Percentiles rank a stretch among this genome's conserved stretches.
phyloP scores from a whole-genome alignment of 2,329 filamentous ascomycete species.

The Camptophora hylomeconis region DNA sequence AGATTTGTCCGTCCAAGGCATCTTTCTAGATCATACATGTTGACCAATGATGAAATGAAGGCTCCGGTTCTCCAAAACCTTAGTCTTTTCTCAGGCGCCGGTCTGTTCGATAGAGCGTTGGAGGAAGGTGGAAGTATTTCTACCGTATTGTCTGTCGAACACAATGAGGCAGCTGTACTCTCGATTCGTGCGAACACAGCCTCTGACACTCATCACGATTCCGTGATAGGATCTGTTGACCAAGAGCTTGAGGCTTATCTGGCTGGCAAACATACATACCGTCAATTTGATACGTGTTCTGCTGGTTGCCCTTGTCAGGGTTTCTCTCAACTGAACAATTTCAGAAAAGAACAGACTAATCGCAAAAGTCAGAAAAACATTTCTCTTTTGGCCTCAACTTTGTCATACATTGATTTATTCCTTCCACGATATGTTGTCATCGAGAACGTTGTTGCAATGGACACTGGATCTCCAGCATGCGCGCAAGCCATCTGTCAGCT shows the following conservation, averaged over 20 bases:
- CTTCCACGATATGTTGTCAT: conserved; percentile 61
- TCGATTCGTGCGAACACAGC: conserved; percentile 57
- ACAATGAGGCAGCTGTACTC: conserved; percentile 49
- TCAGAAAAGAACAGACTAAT: no score
- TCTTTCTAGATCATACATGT: no score
- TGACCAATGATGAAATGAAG: no score
- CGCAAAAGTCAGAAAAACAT: conserved; percentile 54
- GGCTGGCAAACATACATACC: conserved; percentile 41
- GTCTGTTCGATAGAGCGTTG: conserved; percentile 63
- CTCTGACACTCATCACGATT: conserved; percentile 22
- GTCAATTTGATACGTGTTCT: conserved; percentile 54
- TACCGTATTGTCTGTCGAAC: conserved; percentile 58
- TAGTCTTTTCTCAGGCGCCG: conserved; percentile 66
- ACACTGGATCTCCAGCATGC: conserved; percentile 44
- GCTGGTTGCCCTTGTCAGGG: conserved; percentile 69
- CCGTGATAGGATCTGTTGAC: conserved; percentile 61
- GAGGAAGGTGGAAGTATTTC: conserved; percentile 52
- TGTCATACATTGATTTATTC: conserved; percentile 61
- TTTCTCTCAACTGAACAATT: conserved; percentile 57
- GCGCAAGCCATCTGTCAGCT: conserved; percentile 60
- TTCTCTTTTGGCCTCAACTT: conserved; percentile 65
- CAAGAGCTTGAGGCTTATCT: conserved; percentile 48
- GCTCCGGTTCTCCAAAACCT: no score
- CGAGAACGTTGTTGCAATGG: conserved; percentile 63
- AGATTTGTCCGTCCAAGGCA: no score